Base-by-base conservation (phyloP, 2,329 filamentous ascomycete genomes). In the Hymenoscyphus fraxineus region DNA sequence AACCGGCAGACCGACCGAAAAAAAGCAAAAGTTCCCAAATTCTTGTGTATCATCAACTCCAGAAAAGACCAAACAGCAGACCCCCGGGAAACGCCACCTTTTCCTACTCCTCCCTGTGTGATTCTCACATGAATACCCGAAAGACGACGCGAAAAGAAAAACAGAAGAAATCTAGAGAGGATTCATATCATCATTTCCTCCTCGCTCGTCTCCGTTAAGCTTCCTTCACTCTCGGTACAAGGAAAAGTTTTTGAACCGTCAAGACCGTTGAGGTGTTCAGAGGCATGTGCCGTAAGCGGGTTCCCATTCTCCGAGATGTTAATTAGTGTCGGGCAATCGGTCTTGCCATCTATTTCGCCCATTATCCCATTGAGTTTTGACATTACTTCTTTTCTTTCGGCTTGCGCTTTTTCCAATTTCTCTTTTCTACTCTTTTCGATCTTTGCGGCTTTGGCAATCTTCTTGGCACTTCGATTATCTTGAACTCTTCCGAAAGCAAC, bases 401-500 rank as follows among this genome's bases (percentile, higher is more conserved):
- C 16, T 19, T 59, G 47, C 32, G 16, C 39, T 9, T 44, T 64
- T 22, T 60, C 61, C 38, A 32, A 41, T 31, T 56, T 59, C 15
- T 56, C 62, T 56, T 35, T 68, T 54, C 35, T 64, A 47, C 31
- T 38, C 27, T 38, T 65, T 60, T 55, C 56, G n/a, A 66, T 44
- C 27, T 65, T 68, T 32, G 67, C 69, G 41, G 67, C 66, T 62
- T 66, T 70, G 19, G 67, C 67, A 39, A 60, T 67, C 63, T 67
- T 70, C 60, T 67, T 69, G 51, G 60, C 63, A 16, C 66, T 56
- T 44, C 73, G 67, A 55, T 72, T 73, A 10, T 72, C 71, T 31
- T 60, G 65, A 6, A 77, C 72, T 47, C 68, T 70, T 40, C 71
- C 74, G 66, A 76, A 77, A 2, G 73, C 74, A 22, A 75, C 66